Evolutionary conservation across 2,329 filamentous ascomycete species (phyloP).

Genomic region (Monilinia fructigena): DNA sequence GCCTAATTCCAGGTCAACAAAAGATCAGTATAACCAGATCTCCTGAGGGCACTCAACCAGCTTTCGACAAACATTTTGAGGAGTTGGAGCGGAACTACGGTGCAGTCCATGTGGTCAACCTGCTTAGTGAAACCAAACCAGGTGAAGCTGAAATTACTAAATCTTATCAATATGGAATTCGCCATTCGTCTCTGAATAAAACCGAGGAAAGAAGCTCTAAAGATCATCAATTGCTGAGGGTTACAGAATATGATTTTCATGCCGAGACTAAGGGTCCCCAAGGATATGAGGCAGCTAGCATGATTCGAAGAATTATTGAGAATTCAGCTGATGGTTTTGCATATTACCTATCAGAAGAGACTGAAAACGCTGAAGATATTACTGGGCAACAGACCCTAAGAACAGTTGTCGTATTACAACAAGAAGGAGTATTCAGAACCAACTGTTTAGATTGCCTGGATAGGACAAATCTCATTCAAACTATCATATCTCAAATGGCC

Average conservation of each 20-base stretch:
- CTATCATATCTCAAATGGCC: slow-evolving; percentile 91
- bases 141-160: slow-evolving; percentile 81
- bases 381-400: slow-evolving; percentile 42
- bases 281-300: slow-evolving; percentile 87
- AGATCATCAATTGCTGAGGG: slow-evolving; percentile 72
- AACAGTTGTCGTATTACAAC: slow-evolving; percentile 73
- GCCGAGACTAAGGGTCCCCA: slow-evolving; percentile 83
- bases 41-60: slow-evolving; percentile 84
- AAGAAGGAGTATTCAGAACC: slow-evolving; percentile 92
- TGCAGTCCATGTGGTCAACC: slow-evolving; percentile 86
- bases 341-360: slow-evolving; percentile 82
- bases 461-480: slow-evolving; percentile 93
- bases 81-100: slow-evolving; percentile 84
- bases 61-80: slow-evolving; percentile 93
- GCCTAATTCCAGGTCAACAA: slow-evolving; percentile 85
- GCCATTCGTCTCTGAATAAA: slow-evolving; percentile 68
- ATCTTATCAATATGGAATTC: slow-evolving; percentile 76
- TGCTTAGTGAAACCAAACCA: slow-evolving; percentile 85
- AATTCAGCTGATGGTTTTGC: slow-evolving; percentile 81
- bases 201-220: slow-evolving; percentile 52
- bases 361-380: slow-evolving; percentile 46
- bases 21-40: slow-evolving; percentile 91
- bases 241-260: slow-evolving; percentile 94
- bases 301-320: slow-evolving; percentile 76
- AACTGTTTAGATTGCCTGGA: slow-evolving; percentile 97